phyloP scores from a whole-genome alignment of 768 basidiomycete species.

The Auriculariales sp. region DNA sequence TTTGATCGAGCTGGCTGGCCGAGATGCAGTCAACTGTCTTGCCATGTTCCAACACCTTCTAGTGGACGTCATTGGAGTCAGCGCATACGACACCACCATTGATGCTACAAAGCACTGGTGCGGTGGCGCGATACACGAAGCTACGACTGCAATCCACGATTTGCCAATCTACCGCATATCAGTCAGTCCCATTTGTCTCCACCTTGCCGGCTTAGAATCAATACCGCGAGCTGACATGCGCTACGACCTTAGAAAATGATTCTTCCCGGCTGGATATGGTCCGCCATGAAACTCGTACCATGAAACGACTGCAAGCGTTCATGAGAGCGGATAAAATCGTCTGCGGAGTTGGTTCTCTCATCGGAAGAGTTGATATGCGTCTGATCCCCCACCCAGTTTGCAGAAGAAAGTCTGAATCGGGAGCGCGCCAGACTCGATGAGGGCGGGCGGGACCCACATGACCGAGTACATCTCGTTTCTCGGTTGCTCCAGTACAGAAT shows the following conservation, averaged over 20 bases:
- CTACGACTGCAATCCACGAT: conserved; percentile 61
- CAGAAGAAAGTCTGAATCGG: not conserved
- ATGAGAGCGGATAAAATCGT: too few species aligned
- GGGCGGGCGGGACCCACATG: not conserved
- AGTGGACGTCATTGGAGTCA: conserved; percentile 55
- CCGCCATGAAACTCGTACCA: too few species aligned
- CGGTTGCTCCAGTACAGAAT: not conserved
- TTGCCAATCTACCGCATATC: conserved; percentile 67
- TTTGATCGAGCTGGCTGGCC: not conserved
- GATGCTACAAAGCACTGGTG: conserved; percentile 61
- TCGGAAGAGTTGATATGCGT: too few species aligned
- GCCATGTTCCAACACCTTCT: conserved; percentile 10
- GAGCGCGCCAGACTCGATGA: not conserved
- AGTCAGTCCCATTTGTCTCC: too few species aligned
- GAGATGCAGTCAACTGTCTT: not conserved
- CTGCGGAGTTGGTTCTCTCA: too few species aligned
- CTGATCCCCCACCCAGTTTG: not conserved
- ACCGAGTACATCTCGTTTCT: not conserved
- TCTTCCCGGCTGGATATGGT: too few species aligned
- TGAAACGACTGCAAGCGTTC: too few species aligned
- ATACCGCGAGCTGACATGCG: too few species aligned
- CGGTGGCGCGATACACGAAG: conserved; percentile 44
- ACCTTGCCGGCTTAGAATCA: too few species aligned
- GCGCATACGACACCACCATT: conserved; percentile 56
- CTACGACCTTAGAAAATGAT: too few species aligned